Evolutionary conservation across 129 eudicot genomes (phyloP).

Genomic region (Artemisia tridentata): DNA sequence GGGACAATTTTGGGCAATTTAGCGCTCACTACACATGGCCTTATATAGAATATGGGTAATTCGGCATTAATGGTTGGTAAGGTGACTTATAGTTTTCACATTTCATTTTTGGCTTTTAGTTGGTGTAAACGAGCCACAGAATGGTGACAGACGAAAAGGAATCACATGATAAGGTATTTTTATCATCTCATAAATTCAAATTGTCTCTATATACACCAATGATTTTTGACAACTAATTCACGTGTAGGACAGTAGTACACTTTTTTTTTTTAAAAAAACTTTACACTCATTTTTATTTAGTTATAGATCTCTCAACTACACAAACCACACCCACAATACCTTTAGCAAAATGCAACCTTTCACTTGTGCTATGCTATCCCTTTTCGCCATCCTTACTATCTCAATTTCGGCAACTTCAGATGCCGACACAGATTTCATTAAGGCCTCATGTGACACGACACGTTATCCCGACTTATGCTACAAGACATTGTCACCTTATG

Average conservation of each 20-base stretch:
- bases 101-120: constrained; percentile 7
- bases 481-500: constrained; percentile 35
- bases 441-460: constrained; percentile 37
- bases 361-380: constrained; percentile 24
- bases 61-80: neutral
- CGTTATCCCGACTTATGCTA: constrained; percentile 31
- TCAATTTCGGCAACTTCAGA: constrained; percentile 5
- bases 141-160: constrained; percentile 15
- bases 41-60: neutral
- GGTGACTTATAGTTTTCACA: neutral
- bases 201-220: constrained; percentile 30
- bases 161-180: constrained; percentile 33
- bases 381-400: constrained; percentile 13
- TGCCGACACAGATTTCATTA: constrained; percentile 24
- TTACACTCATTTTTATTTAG: neutral
- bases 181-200: constrained; percentile 11
- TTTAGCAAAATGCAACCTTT: constrained; percentile 34
- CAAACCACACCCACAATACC: constrained; percentile 14
- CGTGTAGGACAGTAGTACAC: constrained; percentile 34
- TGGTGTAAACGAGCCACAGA: neutral
- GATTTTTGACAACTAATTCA: constrained; percentile 37
- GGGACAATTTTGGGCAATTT: no score
- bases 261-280: constrained; percentile 13
- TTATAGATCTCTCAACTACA: neutral
- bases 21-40: no score